phyloP scores from a whole-genome alignment of 306 rosid species.

The Alnus rubra region DNA sequence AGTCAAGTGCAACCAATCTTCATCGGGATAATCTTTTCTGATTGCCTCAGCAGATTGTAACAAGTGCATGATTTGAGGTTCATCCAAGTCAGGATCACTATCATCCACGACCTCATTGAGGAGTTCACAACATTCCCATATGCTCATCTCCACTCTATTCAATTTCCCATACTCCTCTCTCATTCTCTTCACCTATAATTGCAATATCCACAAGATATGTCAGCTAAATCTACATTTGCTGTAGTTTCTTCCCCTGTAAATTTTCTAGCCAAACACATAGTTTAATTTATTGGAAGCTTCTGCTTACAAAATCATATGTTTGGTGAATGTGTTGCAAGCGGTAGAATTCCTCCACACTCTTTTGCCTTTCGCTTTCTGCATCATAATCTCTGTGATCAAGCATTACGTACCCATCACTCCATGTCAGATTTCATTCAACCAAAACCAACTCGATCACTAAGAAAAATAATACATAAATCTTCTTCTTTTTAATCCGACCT shows the following conservation, averaged over 20 bases:
- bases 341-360: constrained; percentile 58
- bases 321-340: constrained; percentile 55
- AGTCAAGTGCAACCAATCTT: constrained; percentile 73
- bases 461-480: background rate
- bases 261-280: background rate
- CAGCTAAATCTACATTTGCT: background rate
- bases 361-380: constrained; percentile 60
- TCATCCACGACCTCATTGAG: constrained; percentile 60
- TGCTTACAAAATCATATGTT: constrained; percentile 53
- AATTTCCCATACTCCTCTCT: constrained; percentile 51
- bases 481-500: constrained; percentile 37
- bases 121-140: constrained; percentile 72
- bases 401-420: background rate
- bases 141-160: constrained; percentile 55
- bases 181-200: constrained; percentile 47
- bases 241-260: background rate
- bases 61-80: constrained; percentile 63
- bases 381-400: constrained; percentile 46
- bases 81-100: constrained; percentile 74
- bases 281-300: background rate
- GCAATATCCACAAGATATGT: background rate
- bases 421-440: background rate
- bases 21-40: constrained; percentile 52
- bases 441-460: background rate
- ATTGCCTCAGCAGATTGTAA: constrained; percentile 65